Evolutionary conservation across 805 yeast genomes (phyloP), one percentile per base, ranked within the genome.

Genomic region (Monosporozyma siamensis): DNA sequence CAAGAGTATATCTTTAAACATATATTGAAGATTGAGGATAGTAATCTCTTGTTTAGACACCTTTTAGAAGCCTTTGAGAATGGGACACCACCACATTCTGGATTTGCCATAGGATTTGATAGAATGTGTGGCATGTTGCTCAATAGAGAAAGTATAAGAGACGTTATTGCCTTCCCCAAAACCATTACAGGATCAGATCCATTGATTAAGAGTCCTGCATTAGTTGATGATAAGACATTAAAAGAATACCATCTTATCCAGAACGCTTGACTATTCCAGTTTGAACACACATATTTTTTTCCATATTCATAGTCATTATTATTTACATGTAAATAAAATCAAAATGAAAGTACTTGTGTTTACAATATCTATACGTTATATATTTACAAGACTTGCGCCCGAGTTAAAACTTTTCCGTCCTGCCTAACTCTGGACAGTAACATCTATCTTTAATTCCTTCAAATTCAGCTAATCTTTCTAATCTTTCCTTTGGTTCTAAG

Each of bases 31-130:
- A 80, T 92, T 10, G 39, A 55, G 1, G 65, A 85, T 48, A 74
- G 84, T 22, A 71, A 79, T 36, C 56, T 59, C 27, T 66, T 87
- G 7, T 92, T 92, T 66, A 95, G 95, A 0, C 99, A 92, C 63
- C 68, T 92, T 32, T 67, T 92, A 25, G 67, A 70, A 32, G 96
- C 96, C 0, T 74, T 92, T 43, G 76, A 75, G 20, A 77, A 83
- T 65, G 98, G 98, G 1, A 87, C 97, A 55, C 99, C 99, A 1
- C 99, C 99, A 1, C 99, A 92, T 64, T 96, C 97, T 2, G 99
- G 99, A 0, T 69, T 92, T 30, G 99, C 98, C 0, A 69, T 92
- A 27, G 99, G 98, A 0, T 84, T 92, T 51, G 99, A 92, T 59
- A 69, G 99, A 48, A 67, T 92, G 69, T 80, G 94, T 53, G 92